Percentiles rank a stretch among this genome's conserved stretches.
Conservation (phyloP, 139 green algal species). For the Pleodorina starrii region DNA sequence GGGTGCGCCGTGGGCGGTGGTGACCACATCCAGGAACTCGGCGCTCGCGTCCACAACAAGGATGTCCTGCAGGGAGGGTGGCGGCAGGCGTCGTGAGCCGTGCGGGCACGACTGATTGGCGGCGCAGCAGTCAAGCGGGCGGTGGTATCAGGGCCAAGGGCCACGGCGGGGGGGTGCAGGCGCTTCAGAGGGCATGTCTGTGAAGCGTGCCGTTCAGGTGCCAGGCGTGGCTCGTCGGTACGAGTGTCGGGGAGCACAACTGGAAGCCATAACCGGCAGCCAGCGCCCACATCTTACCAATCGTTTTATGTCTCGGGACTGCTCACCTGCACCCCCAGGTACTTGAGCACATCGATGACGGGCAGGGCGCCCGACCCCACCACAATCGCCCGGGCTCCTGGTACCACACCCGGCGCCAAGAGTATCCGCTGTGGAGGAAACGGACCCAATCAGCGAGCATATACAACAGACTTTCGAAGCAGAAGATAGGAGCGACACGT, state of each 20-base stretch:
- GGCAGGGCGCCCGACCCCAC: slow-evolving; percentile 23
- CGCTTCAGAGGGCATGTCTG: too few species aligned
- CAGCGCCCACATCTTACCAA: too few species aligned
- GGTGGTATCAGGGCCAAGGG: not conserved
- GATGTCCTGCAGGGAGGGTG: slow-evolving; percentile 64
- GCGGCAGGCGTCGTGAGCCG: too few species aligned
- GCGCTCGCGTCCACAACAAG: slow-evolving; percentile 69
- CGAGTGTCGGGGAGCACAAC: too few species aligned
- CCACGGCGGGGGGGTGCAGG: too few species aligned
- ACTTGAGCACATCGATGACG: slow-evolving; percentile 34
- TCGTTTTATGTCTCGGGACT: too few species aligned
- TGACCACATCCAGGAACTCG: slow-evolving; percentile 62
- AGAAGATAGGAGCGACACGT: not conserved
- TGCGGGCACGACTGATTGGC: too few species aligned
- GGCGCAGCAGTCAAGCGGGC: not conserved
- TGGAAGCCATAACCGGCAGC: too few species aligned
- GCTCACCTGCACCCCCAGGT: slow-evolving; percentile 30
- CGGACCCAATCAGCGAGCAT: not conserved
- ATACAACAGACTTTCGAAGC: not conserved
- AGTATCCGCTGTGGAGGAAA: not conserved
- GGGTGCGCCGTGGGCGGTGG: not conserved
- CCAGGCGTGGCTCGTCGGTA: too few species aligned
- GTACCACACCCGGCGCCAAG: not conserved
- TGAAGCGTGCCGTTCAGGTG: too few species aligned
- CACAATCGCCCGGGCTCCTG: not conserved